Evolutionary conservation across 345 rosid species (phyloP).

Genomic region (Noccaea caerulescens): DNA sequence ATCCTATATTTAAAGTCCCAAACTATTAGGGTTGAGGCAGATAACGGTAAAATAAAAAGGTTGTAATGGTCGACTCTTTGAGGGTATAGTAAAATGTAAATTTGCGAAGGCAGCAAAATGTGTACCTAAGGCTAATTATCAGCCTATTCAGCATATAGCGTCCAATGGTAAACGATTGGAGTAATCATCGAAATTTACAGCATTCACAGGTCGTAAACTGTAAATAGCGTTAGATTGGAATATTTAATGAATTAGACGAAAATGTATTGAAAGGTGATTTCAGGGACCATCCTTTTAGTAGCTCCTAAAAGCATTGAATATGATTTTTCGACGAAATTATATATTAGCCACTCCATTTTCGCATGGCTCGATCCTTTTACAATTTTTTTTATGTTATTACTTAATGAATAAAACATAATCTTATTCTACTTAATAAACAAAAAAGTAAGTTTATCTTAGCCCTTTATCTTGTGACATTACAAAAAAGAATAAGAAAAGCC

Average conservation of each 20-base stretch:
- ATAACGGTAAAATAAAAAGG: too few species aligned
- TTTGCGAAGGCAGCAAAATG: neutral
- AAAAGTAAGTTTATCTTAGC: conserved; percentile 24
- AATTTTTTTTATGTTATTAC: conserved; percentile 22
- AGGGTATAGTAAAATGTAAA: neutral
- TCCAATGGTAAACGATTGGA: neutral
- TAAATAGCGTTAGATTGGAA: conserved; percentile 44
- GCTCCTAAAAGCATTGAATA: conserved; percentile 44
- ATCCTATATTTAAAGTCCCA: neutral
- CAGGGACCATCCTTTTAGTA: conserved; percentile 53
- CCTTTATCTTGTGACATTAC: conserved; percentile 15
- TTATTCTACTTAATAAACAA: too few species aligned
- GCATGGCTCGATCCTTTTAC: conserved; percentile 43
- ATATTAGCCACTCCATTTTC: conserved; percentile 41
- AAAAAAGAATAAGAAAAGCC: neutral
- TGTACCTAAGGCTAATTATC: neutral
- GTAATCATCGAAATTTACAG: conserved; percentile 13
- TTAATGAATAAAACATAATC: neutral
- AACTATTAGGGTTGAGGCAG: neutral
- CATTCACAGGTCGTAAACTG: conserved; percentile 21
- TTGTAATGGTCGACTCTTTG: neutral
- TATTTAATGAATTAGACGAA: conserved; percentile 32
- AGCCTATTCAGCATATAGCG: neutral
- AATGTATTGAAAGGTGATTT: conserved; percentile 31
- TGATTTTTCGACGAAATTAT: conserved; percentile 35